Percentiles rank a stretch among this genome's conserved stretches.
These are phyloP conservation scores for Leccinum longicurvipes DNA, from an alignment of 768 basidiomycete species.

Conservation along the genomic window DNA sequence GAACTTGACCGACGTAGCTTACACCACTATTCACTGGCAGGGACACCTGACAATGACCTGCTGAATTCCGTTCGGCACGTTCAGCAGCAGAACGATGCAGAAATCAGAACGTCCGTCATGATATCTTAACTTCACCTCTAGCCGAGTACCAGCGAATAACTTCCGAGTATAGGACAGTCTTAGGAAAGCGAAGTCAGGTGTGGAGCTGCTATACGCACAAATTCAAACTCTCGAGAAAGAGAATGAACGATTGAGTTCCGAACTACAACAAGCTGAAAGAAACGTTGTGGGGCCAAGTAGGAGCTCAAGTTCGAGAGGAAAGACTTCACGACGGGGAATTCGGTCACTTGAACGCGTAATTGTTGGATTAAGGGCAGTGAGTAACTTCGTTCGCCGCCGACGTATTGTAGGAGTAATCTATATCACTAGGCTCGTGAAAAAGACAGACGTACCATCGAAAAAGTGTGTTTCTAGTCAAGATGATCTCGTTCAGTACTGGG, in stretches of 20 bases:
- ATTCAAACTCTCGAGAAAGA: constrained; percentile 10
- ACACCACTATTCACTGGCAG: neutral
- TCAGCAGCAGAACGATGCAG: neutral
- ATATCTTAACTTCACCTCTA: constrained; percentile 2
- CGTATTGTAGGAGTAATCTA: neutral
- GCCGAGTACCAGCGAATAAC: neutral
- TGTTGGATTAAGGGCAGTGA: neutral
- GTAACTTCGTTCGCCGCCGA: neutral
- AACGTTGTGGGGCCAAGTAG: neutral
- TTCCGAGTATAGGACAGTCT: constrained; percentile 8
- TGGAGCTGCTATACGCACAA: constrained; percentile 8
- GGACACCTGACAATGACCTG: neutral
- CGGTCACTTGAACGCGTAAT: constrained; percentile 8
- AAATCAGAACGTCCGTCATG: constrained; percentile 1
- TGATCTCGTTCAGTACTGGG: neutral
- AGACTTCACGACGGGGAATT: constrained; percentile 6
- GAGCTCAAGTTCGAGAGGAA: neutral
- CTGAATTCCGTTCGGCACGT: neutral
- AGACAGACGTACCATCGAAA: constrained; percentile 14
- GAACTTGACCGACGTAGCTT: neutral
- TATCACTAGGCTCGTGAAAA: constrained; percentile 10
- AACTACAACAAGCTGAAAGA: constrained; percentile 1
- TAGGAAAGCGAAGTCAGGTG: constrained; percentile 1
- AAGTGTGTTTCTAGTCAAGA: constrained; percentile 1
- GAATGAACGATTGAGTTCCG: constrained; percentile 1